Conservation (phyloP, 257 asterid genomes). For the Handroanthus guayacan region DNA sequence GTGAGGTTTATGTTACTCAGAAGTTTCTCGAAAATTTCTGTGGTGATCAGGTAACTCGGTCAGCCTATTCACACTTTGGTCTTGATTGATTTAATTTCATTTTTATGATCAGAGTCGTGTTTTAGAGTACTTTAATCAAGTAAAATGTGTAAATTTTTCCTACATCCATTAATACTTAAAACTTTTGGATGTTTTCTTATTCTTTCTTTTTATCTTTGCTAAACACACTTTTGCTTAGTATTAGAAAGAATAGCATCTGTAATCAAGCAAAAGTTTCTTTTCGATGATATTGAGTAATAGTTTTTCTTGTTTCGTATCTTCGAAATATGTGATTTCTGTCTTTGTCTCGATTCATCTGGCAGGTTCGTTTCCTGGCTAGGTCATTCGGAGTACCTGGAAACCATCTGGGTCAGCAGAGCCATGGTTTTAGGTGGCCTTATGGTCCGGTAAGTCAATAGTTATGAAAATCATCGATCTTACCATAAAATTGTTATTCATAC, state of each 20-base stretch:
- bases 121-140: too few species aligned
- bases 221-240: neutral
- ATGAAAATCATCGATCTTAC: neutral
- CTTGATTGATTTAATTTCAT: neutral
- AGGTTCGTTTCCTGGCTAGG: conserved; percentile 97
- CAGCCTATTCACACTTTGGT: neutral
- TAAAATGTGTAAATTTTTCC: too few species aligned
- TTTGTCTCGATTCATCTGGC: conserved; percentile 36
- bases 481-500: too few species aligned
- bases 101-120: neutral
- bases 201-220: conserved; percentile 1
- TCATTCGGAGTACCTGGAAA: conserved; percentile 94
- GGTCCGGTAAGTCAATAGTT: conserved; percentile 78
- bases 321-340: neutral
- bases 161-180: too few species aligned
- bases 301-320: neutral
- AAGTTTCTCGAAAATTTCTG: conserved; percentile 89
- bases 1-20: conserved; percentile 85
- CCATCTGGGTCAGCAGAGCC: conserved; percentile 98
- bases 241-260: too few species aligned
- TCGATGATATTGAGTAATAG: neutral
- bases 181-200: neutral
- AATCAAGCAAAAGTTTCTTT: neutral
- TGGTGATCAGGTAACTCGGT: conserved; percentile 84
- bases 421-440: conserved; percentile 98